Evolutionary conservation across 2,329 filamentous ascomycete genomes (phyloP).

Genomic region (Exophiala xenobiotica): DNA sequence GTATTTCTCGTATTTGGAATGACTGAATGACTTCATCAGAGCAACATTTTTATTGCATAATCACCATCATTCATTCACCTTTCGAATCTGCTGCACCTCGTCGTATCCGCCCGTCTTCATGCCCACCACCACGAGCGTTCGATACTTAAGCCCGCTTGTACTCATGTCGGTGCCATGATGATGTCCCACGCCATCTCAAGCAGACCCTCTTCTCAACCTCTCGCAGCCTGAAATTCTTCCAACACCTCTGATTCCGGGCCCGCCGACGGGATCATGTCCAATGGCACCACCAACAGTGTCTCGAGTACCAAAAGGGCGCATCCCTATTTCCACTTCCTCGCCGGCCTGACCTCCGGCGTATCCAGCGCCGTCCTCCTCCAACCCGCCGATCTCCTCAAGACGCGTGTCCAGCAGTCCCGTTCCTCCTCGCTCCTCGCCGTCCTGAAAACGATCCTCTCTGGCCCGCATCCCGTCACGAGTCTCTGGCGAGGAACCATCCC

Average conservation of each 20-base stretch:
- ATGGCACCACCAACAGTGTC: slow-evolving; percentile 14
- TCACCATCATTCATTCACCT: too few species aligned
- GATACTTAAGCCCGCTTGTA: too few species aligned
- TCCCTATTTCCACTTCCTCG: slow-evolving; percentile 74
- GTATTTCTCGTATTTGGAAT: neutral
- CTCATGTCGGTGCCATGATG: too few species aligned
- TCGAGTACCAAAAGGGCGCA: slow-evolving; percentile 27
- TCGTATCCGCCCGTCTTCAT: too few species aligned
- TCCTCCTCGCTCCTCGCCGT: slow-evolving; percentile 67
- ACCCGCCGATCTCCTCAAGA: slow-evolving; percentile 94
- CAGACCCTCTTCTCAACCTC: too few species aligned
- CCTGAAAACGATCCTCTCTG: slow-evolving; percentile 67
- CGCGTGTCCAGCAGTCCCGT: slow-evolving; percentile 85
- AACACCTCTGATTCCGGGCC: too few species aligned
- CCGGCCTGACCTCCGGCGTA: slow-evolving; percentile 82
- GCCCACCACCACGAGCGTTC: too few species aligned
- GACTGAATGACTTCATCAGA: neutral
- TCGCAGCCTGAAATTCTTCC: too few species aligned
- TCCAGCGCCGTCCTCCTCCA: slow-evolving; percentile 88
- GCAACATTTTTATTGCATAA: too few species aligned
- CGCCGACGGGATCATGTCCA: slow-evolving; percentile 27
- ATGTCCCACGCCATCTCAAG: too few species aligned
- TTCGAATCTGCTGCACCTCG: too few species aligned
- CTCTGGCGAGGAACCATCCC: slow-evolving; percentile 93
- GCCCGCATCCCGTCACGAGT: slow-evolving; percentile 64